Conservation (phyloP, 2,329 filamentous ascomycete genomes). For the Hypoxylon sp. region DNA sequence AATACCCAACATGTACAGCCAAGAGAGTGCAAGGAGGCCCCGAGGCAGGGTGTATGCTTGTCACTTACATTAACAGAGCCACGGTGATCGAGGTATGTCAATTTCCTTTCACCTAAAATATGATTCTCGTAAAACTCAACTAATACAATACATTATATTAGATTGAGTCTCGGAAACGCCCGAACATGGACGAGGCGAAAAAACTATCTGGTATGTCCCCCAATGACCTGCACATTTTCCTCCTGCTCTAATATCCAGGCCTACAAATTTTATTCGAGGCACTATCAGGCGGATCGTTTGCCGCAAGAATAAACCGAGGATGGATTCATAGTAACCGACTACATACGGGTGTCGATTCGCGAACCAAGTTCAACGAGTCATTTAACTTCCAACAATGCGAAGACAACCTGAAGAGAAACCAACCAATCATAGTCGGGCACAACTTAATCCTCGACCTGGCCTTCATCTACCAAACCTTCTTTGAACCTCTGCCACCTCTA, state of each 20-base stretch:
- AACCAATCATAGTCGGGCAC: conserved; percentile 70
- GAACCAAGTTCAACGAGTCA: conserved; percentile 22
- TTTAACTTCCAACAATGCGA: conserved; percentile 46
- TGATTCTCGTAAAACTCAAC: background rate
- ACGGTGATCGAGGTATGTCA: conserved; percentile 24
- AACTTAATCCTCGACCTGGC: conserved; percentile 76
- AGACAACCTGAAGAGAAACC: conserved; percentile 48
- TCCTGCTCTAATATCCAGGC: conserved; percentile 35
- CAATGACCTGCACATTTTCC: background rate
- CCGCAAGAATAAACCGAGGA: conserved; percentile 31
- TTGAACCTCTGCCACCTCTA: conserved; percentile 68
- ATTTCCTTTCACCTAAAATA: background rate
- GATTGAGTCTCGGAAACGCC: background rate
- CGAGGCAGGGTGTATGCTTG: conserved; percentile 40
- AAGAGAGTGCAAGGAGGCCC: conserved; percentile 10
- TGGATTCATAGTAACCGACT: conserved; percentile 15
- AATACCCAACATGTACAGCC: conserved; percentile 44
- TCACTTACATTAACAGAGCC: background rate
- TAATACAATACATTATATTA: conserved; percentile 9
- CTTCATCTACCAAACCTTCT: conserved; percentile 74
- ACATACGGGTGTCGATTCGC: background rate
- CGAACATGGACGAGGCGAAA: conserved; percentile 7
- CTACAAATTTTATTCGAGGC: conserved; percentile 56
- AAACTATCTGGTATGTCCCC: conserved; percentile 30
- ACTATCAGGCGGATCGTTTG: conserved; percentile 52